A percentile compares a stretch with the other conserved stretches of the same genome.
These are phyloP conservation scores for Sclerotinia subarctica DNA, from an alignment of 2,329 filamentous ascomycete species.

Conservation along the genomic window DNA sequence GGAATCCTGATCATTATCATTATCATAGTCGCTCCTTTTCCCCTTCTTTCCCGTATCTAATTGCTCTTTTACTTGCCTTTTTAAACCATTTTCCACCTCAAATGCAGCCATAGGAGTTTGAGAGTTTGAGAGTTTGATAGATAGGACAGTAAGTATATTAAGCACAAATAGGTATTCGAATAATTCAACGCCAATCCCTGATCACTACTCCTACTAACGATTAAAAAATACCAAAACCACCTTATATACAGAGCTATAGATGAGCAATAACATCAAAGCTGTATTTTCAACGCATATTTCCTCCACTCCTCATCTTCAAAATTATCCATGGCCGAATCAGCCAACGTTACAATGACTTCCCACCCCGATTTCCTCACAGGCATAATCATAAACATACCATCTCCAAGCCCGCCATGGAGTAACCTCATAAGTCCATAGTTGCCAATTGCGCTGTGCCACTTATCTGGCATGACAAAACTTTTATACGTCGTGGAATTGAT, in stretches of 20 bases:
- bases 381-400: not conserved
- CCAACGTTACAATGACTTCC: not conserved
- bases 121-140: too few relatives aligned
- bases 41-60: too few relatives aligned
- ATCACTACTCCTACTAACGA: not conserved
- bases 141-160: too few relatives aligned
- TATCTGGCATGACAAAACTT: not conserved
- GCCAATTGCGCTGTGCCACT: not conserved
- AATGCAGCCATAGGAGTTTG: too few relatives aligned
- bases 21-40: too few relatives aligned
- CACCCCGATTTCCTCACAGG: not conserved
- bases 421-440: slow-evolving; percentile 1
- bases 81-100: too few relatives aligned
- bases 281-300: not conserved
- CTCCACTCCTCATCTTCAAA: slow-evolving; percentile 3
- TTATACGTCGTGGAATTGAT: not conserved
- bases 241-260: not conserved
- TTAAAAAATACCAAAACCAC: not conserved
- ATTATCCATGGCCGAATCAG: not conserved
- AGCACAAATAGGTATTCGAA: too few relatives aligned
- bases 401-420: not conserved
- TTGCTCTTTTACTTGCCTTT: too few relatives aligned
- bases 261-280: not conserved
- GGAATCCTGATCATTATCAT: too few relatives aligned
- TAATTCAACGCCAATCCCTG: not conserved